phyloP scores from a whole-genome alignment of 2,329 filamentous ascomycete species.

The Elsinoe batatas region DNA sequence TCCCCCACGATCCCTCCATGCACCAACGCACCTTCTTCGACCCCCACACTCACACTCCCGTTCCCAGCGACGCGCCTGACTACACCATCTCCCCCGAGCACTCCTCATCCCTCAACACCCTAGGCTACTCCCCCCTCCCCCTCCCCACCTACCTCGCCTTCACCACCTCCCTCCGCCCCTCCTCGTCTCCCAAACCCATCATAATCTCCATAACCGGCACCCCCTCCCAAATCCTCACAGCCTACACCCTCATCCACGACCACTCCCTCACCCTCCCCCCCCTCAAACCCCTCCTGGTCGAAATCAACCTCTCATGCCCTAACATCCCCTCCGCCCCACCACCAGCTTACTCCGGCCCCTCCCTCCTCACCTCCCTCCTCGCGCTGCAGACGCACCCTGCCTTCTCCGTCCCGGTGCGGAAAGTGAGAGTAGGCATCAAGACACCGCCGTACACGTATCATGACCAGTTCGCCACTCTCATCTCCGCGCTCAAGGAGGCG shows the following conservation, averaged over 20 bases:
- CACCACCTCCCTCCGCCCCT: constrained; percentile 34
- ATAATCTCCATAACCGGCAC: constrained; percentile 63
- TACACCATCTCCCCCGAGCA: constrained; percentile 16
- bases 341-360: constrained; percentile 53
- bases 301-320: constrained; percentile 70
- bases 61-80: constrained; percentile 12
- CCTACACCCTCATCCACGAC: constrained; percentile 43
- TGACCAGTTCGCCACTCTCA: constrained; percentile 52
- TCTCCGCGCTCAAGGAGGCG: constrained; percentile 39
- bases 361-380: constrained; percentile 47
- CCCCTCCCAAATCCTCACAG: constrained; percentile 45
- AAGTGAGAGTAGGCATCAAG: constrained; percentile 55
- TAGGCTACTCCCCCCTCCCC: constrained; percentile 61
- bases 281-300: constrained; percentile 51
- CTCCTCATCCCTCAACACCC: constrained; percentile 48
- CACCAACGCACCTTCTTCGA: constrained; percentile 62
- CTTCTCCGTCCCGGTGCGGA: constrained; percentile 8
- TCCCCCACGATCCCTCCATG: constrained; percentile 47
- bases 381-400: constrained; percentile 31
- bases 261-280: constrained; percentile 22
- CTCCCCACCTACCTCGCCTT: constrained; percentile 51
- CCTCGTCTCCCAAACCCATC: constrained; percentile 50
- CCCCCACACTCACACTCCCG: constrained; percentile 26
- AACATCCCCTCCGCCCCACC: constrained; percentile 62
- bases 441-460: constrained; percentile 66